Conservation (phyloP, 2,329 filamentous ascomycete species). For the Ophiocordyceps robertsii region DNA sequence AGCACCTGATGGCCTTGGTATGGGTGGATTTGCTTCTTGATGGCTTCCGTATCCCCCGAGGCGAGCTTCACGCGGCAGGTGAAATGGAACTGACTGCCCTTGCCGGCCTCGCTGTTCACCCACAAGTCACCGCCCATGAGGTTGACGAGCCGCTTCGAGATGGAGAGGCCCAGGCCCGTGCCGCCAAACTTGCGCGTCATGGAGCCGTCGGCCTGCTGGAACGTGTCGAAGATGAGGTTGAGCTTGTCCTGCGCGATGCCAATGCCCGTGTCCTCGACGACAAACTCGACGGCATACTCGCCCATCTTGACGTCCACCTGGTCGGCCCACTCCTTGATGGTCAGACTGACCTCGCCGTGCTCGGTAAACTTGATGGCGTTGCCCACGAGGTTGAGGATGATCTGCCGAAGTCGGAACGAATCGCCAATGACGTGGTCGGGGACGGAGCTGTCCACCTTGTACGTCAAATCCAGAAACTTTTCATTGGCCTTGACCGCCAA, state of each 20-base stretch:
- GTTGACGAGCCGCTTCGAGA: conserved; percentile 88
- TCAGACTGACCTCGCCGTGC: conserved; percentile 87
- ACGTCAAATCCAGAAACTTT: conserved; percentile 83
- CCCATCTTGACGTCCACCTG: conserved; percentile 50
- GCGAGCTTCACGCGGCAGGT: conserved; percentile 84
- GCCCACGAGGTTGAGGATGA: conserved; percentile 92
- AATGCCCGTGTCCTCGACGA: conserved; percentile 91
- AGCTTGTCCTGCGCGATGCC: conserved; percentile 93
- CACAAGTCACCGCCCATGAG: conserved; percentile 94
- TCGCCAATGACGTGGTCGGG: conserved; percentile 94
- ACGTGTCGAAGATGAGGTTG: conserved; percentile 95
- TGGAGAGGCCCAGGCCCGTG: conserved; percentile 84
- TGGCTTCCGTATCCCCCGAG: conserved; percentile 60
- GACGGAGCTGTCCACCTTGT: conserved; percentile 84
- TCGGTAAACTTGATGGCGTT: conserved; percentile 99
- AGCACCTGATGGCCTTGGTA: conserved; percentile 87
- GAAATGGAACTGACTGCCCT: conserved; percentile 92
- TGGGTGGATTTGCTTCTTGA: conserved; percentile 74
- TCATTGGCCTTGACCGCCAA: conserved; percentile 96
- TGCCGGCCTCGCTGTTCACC: conserved; percentile 85
- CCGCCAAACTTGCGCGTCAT: conserved; percentile 94
- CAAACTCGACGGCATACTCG: conserved; percentile 90
- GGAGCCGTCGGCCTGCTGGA: conserved; percentile 95
- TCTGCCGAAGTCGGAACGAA: conserved; percentile 89
- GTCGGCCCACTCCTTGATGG: conserved; percentile 59